A percentile compares a stretch with the other conserved stretches of the same genome.
phyloP scores from a whole-genome alignment of 1,284 basidiomycete species.

The Tetrapyrgos nigripes region DNA sequence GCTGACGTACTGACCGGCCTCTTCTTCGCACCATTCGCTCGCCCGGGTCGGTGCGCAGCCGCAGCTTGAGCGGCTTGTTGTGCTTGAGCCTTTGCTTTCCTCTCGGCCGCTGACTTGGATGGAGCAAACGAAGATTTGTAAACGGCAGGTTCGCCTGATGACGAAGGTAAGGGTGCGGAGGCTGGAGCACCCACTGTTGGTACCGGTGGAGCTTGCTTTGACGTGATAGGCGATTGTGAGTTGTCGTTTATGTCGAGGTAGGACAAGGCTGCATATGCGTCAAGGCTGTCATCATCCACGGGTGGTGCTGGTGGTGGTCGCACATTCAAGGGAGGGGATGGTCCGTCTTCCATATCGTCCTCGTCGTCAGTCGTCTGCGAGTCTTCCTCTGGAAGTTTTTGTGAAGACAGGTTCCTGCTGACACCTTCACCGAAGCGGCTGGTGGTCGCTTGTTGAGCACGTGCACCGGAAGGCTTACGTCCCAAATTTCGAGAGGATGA shows the following conservation, averaged over 20 bases:
- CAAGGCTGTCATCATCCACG: constrained; percentile 59
- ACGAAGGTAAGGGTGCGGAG: constrained; percentile 15
- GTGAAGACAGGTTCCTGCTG: not conserved
- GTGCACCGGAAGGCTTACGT: constrained; percentile 85
- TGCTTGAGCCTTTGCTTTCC: constrained; percentile 83
- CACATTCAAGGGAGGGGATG: not conserved
- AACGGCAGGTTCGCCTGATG: constrained; percentile 27
- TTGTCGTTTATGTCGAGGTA: constrained; percentile 69
- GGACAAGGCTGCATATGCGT: constrained; percentile 78
- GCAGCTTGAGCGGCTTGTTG: constrained; percentile 81
- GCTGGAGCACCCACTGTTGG: constrained; percentile 4
- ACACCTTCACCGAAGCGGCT: not conserved
- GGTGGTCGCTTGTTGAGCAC: constrained; percentile 53
- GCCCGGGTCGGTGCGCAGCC: constrained; percentile 74
- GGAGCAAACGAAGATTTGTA: constrained; percentile 86
- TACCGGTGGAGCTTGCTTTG: not conserved
- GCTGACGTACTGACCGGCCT: constrained; percentile 39
- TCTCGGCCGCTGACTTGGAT: constrained; percentile 79
- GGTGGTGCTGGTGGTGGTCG: not conserved
- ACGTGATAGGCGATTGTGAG: constrained; percentile 32
- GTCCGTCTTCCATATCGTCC: constrained; percentile 1
- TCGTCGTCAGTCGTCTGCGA: constrained; percentile 1
- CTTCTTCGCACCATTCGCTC: constrained; percentile 61
- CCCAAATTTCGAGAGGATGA: constrained; percentile 53
- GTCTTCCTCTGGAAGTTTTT: not conserved